These are phyloP conservation scores for Lithospermum erythrorhizon DNA, from an alignment of 257 asterid species.

Conservation along the genomic window DNA sequence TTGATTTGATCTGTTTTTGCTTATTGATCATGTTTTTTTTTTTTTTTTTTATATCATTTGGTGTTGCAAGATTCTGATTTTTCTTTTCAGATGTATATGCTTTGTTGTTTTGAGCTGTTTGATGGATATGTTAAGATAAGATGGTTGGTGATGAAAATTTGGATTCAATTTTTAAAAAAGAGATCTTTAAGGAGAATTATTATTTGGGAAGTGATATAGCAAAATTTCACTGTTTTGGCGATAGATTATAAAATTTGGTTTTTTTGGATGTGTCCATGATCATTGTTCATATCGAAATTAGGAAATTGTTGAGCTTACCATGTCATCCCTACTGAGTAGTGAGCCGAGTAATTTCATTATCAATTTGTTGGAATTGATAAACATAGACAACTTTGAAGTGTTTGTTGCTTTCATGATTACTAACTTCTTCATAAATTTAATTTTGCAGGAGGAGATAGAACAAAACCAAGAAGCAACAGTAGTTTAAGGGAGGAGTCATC, in stretches of 20 bases:
- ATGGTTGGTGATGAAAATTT: too few relatives aligned
- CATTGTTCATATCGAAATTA: too few relatives aligned
- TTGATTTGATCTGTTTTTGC: slow-evolving; percentile 44
- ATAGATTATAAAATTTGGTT: background rate
- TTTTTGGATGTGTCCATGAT: background rate
- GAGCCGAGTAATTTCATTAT: background rate
- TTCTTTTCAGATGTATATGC: too few relatives aligned
- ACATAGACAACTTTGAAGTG: background rate
- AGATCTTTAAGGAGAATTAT: slow-evolving; percentile 23
- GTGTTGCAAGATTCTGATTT: too few relatives aligned
- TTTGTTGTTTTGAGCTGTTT: too few relatives aligned
- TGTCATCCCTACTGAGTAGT: background rate
- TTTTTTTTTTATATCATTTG: too few relatives aligned
- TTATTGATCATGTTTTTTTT: too few relatives aligned
- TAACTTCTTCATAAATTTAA: slow-evolving; percentile 8
- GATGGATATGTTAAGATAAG: slow-evolving; percentile 9
- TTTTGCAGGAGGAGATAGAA: slow-evolving; percentile 66
- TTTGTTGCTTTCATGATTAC: slow-evolving; percentile 2
- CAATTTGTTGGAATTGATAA: background rate
- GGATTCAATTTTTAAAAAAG: slow-evolving; percentile 12
- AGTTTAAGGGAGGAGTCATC: slow-evolving; percentile 50
- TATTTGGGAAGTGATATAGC: slow-evolving; percentile 10
- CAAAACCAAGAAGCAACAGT: slow-evolving; percentile 45
- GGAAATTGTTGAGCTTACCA: background rate
- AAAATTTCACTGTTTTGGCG: background rate